phyloP scores from a whole-genome alignment of 2,329 filamentous ascomycete species.

The Sporothrix pseudoabietina region DNA sequence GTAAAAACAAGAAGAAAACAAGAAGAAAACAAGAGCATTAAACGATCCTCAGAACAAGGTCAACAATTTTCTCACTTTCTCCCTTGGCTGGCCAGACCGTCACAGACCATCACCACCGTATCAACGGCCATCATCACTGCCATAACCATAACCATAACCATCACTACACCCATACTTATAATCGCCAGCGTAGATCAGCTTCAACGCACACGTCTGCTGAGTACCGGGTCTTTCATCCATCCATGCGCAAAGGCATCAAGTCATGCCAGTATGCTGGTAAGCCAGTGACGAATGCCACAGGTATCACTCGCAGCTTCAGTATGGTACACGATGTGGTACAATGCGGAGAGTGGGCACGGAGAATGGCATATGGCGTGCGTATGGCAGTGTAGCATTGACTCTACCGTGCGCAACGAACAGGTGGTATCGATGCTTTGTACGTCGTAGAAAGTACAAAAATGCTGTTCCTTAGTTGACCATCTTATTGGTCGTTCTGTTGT shows the following conservation, averaged over 20 bases:
- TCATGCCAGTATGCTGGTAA: no score
- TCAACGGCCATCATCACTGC: neutral
- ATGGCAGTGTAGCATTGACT: slow-evolving; percentile 6
- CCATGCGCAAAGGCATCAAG: neutral
- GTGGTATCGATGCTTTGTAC: neutral
- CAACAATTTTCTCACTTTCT: no score
- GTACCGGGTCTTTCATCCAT: neutral
- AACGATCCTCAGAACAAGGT: neutral
- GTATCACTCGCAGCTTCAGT: no score
- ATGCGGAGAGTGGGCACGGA: neutral
- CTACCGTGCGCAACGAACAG: slow-evolving; percentile 11
- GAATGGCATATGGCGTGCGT: neutral
- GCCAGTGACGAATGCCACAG: neutral
- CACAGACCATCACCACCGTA: neutral
- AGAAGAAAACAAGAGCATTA: neutral
- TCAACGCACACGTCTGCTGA: neutral
- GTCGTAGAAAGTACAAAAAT: no score
- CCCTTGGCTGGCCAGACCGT: neutral
- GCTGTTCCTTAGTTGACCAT: neutral
- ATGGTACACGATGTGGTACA: neutral
- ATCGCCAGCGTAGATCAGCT: neutral
- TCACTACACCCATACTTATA: no score
- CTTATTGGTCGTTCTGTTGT: neutral
- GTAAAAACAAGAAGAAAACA: no score
- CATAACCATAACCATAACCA: neutral